These are phyloP conservation scores for Cichorium intybus DNA, from an alignment of 140 eudicot species.

Conservation along the genomic window DNA sequence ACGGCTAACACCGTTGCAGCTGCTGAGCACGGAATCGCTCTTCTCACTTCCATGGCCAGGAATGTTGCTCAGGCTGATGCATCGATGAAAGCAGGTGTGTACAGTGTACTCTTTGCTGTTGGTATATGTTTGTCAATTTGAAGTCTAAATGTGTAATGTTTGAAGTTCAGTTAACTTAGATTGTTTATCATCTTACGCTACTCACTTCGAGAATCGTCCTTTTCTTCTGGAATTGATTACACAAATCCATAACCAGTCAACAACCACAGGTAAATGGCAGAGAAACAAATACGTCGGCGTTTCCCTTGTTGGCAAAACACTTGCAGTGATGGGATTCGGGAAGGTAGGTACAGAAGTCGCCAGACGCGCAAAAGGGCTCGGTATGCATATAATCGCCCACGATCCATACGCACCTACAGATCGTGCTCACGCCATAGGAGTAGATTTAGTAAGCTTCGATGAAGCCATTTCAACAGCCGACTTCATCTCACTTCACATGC, in stretches of 20 bases:
- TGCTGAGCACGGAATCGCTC: slow-evolving; percentile 96
- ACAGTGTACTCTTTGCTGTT: not conserved
- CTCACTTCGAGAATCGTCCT: no score
- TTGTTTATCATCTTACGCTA: no score
- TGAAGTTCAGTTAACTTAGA: no score
- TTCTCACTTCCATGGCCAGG: slow-evolving; percentile 89
- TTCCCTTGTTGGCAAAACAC: slow-evolving; percentile 95
- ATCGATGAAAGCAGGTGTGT: slow-evolving; percentile 85
- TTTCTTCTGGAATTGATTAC: not conserved
- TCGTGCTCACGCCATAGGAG: slow-evolving; percentile 99
- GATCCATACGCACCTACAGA: slow-evolving; percentile 99
- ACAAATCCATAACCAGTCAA: not conserved
- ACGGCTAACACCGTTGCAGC: slow-evolving; percentile 99
- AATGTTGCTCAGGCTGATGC: slow-evolving; percentile 99
- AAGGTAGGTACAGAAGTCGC: slow-evolving; percentile 99
- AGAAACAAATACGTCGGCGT: slow-evolving; percentile 98
- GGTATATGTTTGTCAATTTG: not conserved
- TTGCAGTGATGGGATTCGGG: slow-evolving; percentile 97
- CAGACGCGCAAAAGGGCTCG: slow-evolving; percentile 96
- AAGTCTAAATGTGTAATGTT: no score
- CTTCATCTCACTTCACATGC: slow-evolving; percentile 55
- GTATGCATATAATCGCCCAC: slow-evolving; percentile 94
- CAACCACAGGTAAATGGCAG: slow-evolving; percentile 93
- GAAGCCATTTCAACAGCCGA: slow-evolving; percentile 47
- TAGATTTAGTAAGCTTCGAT: slow-evolving; percentile 57